These are phyloP conservation scores for Papiliotrema terrestris DNA, from an alignment of 1,284 basidiomycete genomes.

Conservation along the genomic window DNA sequence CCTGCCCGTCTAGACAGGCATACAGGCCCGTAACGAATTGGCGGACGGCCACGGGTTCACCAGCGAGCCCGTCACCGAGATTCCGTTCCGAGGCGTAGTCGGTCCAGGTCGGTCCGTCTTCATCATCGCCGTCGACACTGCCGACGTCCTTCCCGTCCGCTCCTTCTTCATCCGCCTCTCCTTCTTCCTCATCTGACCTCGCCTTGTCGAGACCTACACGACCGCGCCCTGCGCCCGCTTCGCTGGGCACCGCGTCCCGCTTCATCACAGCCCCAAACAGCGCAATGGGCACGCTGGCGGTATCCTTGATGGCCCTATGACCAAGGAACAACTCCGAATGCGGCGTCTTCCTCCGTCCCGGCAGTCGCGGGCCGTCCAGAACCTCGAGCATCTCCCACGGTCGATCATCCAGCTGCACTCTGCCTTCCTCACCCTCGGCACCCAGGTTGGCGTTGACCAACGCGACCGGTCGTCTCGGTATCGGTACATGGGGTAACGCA, in stretches of 20 bases:
- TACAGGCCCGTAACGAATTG: constrained; percentile 30
- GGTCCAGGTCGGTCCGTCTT: constrained; percentile 15
- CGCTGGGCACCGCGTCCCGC: constrained; percentile 29
- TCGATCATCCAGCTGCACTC: constrained; percentile 36
- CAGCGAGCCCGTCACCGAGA: constrained; percentile 39
- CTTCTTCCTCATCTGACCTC: not conserved
- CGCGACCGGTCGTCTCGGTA: constrained; percentile 26
- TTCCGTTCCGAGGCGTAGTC: constrained; percentile 35
- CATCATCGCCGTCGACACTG: not conserved
- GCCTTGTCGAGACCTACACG: not conserved
- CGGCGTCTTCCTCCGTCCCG: not conserved
- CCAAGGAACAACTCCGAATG: constrained; percentile 35
- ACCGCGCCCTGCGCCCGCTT: too few species aligned
- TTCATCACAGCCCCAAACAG: constrained; percentile 38
- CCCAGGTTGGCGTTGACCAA: constrained; percentile 5
- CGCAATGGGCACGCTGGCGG: constrained; percentile 33
- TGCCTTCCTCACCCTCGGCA: constrained; percentile 8
- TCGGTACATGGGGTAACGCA: constrained; percentile 27
- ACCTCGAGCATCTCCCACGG: constrained; percentile 47
- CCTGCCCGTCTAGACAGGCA: constrained; percentile 6
- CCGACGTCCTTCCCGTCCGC: not conserved
- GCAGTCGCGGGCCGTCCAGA: constrained; percentile 16
- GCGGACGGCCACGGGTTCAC: constrained; percentile 29
- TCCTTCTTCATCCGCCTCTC: constrained; percentile 1
- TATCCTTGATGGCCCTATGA: constrained; percentile 28